Conservation (phyloP, 148 eudicot genomes). For the Cornus suecica region DNA sequence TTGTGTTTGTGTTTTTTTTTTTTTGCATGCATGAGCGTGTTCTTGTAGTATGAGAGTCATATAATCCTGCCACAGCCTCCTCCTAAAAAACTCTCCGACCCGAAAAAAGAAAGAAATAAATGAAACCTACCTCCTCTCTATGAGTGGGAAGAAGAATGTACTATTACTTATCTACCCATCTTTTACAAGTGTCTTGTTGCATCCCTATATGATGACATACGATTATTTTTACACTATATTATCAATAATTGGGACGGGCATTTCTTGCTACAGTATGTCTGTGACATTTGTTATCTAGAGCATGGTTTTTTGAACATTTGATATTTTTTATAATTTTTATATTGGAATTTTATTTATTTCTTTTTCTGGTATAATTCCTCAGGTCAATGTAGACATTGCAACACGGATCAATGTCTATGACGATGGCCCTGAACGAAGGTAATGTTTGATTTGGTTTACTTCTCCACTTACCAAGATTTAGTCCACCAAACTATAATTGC, state of each 20-base stretch:
- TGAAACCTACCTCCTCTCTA: too few relatives aligned
- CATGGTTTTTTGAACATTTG: neutral
- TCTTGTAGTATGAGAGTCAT: too few relatives aligned
- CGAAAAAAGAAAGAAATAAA: too few relatives aligned
- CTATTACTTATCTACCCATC: neutral
- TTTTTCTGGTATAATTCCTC: conserved; percentile 13
- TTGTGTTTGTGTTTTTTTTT: too few relatives aligned
- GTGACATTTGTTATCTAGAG: neutral
- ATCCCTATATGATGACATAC: too few relatives aligned
- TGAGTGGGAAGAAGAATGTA: neutral
- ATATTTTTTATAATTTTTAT: neutral
- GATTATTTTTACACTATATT: neutral
- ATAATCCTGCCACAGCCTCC: too few relatives aligned
- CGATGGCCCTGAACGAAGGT: conserved; percentile 90
- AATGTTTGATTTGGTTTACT: conserved; percentile 8
- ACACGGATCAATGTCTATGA: conserved; percentile 60
- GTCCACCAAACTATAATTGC: neutral
- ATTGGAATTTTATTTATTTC: neutral
- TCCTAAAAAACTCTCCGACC: too few relatives aligned
- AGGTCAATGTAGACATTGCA: conserved; percentile 91
- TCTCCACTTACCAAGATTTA: neutral
- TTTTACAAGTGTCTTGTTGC: too few relatives aligned
- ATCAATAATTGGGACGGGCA: neutral
- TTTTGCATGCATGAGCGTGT: too few relatives aligned
- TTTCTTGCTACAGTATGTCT: neutral